Conservation (phyloP, 2,329 filamentous ascomycete genomes). For the Verticillium longisporum region DNA sequence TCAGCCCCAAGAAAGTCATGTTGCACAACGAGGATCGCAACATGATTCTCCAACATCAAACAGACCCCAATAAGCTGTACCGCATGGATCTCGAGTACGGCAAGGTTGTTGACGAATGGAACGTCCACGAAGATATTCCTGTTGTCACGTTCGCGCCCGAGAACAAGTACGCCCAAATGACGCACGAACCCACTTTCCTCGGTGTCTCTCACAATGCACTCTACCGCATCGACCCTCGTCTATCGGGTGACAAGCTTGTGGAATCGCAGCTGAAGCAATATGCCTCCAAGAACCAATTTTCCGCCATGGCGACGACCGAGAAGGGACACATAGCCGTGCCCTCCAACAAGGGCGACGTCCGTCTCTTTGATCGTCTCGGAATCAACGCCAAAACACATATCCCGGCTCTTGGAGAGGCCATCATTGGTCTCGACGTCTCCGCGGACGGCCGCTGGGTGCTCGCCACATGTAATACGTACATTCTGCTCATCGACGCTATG, state of each 20-base stretch:
- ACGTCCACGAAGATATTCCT: conserved; percentile 91
- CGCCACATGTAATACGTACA: conserved; percentile 88
- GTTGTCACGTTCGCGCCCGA: conserved; percentile 90
- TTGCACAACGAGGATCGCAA: conserved; percentile 84
- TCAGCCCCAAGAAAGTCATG: conserved; percentile 96
- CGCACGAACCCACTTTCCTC: conserved; percentile 87
- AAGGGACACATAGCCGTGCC: conserved; percentile 96
- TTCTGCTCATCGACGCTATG: conserved; percentile 84
- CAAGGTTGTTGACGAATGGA: conserved; percentile 98
- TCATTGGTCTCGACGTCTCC: conserved; percentile 90
- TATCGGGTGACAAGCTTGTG: conserved; percentile 86
- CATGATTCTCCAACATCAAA: conserved; percentile 77
- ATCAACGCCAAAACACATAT: conserved; percentile 98
- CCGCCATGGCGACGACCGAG: conserved; percentile 85
- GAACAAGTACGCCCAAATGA: conserved; percentile 98
- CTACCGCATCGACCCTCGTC: conserved; percentile 86
- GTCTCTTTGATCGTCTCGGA: conserved; percentile 90
- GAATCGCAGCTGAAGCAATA: conserved; percentile 94
- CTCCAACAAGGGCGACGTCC: conserved; percentile 95
- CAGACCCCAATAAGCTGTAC: conserved; percentile 85
- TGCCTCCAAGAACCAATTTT: conserved; percentile 94
- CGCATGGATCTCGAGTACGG: conserved; percentile 98
- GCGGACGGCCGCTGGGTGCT: conserved; percentile 95
- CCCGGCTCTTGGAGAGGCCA: conserved; percentile 88
- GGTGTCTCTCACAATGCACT: conserved; percentile 89